These are phyloP conservation scores for Leccinum variabile DNA, from an alignment of 1,284 basidiomycete genomes.

Conservation along the genomic window DNA sequence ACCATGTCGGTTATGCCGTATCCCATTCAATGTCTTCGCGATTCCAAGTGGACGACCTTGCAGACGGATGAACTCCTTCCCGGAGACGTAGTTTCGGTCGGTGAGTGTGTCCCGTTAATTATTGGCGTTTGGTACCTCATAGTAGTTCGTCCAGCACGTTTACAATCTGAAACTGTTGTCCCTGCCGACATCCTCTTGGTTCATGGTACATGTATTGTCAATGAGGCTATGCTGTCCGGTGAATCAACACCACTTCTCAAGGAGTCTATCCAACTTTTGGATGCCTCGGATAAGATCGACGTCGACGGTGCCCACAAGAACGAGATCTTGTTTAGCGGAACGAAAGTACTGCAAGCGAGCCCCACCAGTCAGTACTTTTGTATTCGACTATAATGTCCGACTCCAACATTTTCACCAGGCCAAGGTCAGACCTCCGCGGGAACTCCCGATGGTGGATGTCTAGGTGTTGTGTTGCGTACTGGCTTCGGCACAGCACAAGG, in stretches of 20 bases:
- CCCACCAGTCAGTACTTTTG: slow-evolving; percentile 42
- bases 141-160: slow-evolving; percentile 51
- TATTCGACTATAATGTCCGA: background rate
- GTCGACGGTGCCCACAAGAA: slow-evolving; percentile 86
- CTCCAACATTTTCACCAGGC: slow-evolving; percentile 22
- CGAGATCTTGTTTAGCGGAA: slow-evolving; percentile 89
- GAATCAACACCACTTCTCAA: slow-evolving; percentile 95
- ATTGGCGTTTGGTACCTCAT: background rate
- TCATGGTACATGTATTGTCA: slow-evolving; percentile 90
- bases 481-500: slow-evolving; percentile 97
- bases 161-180: slow-evolving; percentile 81
- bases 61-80: slow-evolving; percentile 86
- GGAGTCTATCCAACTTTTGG: slow-evolving; percentile 87
- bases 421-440: slow-evolving; percentile 48
- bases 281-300: slow-evolving; percentile 73
- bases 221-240: slow-evolving; percentile 96
- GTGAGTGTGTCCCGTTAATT: slow-evolving; percentile 37
- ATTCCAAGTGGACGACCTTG: slow-evolving; percentile 77
- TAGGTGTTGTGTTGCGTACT: slow-evolving; percentile 90
- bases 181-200: slow-evolving; percentile 90
- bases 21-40: slow-evolving; percentile 77
- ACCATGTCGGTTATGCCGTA: slow-evolving; percentile 94
- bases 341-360: slow-evolving; percentile 87
- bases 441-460: slow-evolving; percentile 87
- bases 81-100: slow-evolving; percentile 85